Percentiles rank a stretch among this genome's conserved stretches.
Conservation (phyloP, 73 alveolate genomes). For the Stentor coeruleus region DNA sequence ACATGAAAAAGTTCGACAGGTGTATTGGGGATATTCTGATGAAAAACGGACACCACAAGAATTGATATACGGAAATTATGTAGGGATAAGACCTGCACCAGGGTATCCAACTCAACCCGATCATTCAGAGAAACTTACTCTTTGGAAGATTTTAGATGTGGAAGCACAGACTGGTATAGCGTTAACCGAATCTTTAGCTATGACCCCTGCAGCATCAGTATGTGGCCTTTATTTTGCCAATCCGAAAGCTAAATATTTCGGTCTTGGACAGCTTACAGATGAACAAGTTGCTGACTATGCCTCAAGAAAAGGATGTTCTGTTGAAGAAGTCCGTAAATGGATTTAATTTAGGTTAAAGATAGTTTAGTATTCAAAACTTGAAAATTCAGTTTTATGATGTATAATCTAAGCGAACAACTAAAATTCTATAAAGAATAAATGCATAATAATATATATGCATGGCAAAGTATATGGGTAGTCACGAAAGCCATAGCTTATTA, state of each 20-base stretch:
- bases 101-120: constrained; percentile 91
- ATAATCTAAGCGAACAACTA: no score
- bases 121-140: constrained; percentile 72
- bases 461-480: no score
- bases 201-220: constrained; percentile 70
- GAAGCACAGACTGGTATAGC: constrained; percentile 46
- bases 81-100: constrained; percentile 89
- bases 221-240: constrained; percentile 53
- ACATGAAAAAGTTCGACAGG: constrained; percentile 69
- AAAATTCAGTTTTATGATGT: no score
- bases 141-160: constrained; percentile 56
- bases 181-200: constrained; percentile 64
- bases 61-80: constrained; percentile 65
- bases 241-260: constrained; percentile 62
- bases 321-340: constrained; percentile 48
- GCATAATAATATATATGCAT: no score
- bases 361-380: no score
- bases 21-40: constrained; percentile 64
- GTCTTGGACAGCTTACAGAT: constrained; percentile 63
- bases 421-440: no score
- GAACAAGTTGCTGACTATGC: constrained; percentile 66
- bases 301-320: constrained; percentile 44
- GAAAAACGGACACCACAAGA: constrained; percentile 63
- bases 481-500: no score
- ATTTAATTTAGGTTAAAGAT: no score